Conservation (phyloP, 768 basidiomycete genomes). For the Phaffia australis region DNA sequence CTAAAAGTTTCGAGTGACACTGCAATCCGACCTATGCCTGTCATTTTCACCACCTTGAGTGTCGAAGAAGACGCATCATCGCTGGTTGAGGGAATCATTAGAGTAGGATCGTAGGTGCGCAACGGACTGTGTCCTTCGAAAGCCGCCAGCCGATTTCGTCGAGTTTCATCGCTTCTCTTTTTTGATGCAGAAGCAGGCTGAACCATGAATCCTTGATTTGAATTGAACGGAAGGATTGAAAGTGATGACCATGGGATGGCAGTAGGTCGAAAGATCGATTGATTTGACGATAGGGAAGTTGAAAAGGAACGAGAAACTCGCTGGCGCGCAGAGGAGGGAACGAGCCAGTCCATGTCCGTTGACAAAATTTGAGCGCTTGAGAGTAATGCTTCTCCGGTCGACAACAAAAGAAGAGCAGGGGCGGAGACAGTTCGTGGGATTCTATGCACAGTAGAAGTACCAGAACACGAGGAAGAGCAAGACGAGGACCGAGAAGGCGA, state of each 20-base stretch:
- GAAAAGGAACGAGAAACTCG: neutral
- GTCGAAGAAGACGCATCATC: slow-evolving; percentile 2
- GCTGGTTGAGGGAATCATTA: neutral
- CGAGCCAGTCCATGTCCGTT: slow-evolving; percentile 22
- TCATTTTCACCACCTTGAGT: slow-evolving; percentile 6
- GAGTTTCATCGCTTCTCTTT: slow-evolving; percentile 7
- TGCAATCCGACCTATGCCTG: slow-evolving; percentile 20
- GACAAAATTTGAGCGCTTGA: slow-evolving; percentile 15
- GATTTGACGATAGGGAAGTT: neutral
- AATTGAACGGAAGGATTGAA: neutral
- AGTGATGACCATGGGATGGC: too few species aligned
- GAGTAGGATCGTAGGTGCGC: slow-evolving; percentile 4
- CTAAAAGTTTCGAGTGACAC: slow-evolving; percentile 7
- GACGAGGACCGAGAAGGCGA: neutral
- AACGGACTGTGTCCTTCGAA: slow-evolving; percentile 8
- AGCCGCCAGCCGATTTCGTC: slow-evolving; percentile 8
- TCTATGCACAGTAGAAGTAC: neutral
- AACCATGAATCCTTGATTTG: neutral
- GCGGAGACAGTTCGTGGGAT: slow-evolving; percentile 23
- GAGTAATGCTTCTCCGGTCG: slow-evolving; percentile 9
- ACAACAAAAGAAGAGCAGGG: slow-evolving; percentile 13
- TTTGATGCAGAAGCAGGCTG: neutral
- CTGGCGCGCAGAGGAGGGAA: neutral
- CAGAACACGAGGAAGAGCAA: neutral
- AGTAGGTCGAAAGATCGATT: too few species aligned